A percentile compares a stretch with the other conserved stretches of the same genome.
These are phyloP conservation scores for Penicillium sp. DNA, from an alignment of 2,329 filamentous ascomycete species.

Conservation along the genomic window DNA sequence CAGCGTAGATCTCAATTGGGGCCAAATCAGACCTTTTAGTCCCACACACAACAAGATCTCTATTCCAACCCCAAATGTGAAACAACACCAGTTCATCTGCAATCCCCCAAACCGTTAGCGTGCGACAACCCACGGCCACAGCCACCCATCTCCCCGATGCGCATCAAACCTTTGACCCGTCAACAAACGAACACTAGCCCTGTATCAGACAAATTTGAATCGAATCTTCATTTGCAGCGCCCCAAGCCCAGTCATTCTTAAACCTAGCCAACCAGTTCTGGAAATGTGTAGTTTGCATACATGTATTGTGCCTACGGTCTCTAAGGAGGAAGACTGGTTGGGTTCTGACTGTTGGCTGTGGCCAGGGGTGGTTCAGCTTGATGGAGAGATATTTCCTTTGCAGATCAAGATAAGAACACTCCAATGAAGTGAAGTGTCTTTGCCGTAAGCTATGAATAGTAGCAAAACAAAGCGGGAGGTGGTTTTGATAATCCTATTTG, in stretches of 20 bases:
- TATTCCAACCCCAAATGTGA: background rate
- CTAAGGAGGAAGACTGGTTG: background rate
- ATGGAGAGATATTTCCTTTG: background rate
- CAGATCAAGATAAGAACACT: background rate
- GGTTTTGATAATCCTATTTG: background rate
- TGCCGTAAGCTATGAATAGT: background rate
- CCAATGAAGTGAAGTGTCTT: background rate
- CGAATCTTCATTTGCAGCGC: slow-evolving; percentile 14
- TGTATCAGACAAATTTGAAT: slow-evolving; percentile 13
- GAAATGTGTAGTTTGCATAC: background rate
- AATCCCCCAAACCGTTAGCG: slow-evolving; percentile 23
- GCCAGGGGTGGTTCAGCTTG: slow-evolving; percentile 1
- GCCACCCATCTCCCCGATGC: slow-evolving; percentile 1
- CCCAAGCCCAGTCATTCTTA: background rate
- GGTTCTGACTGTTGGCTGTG: background rate
- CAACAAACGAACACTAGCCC: background rate
- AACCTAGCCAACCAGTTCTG: slow-evolving; percentile 5
- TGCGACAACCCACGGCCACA: slow-evolving; percentile 17
- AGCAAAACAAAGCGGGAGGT: background rate
- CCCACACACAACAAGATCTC: slow-evolving; percentile 2
- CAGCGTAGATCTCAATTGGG: slow-evolving; percentile 1
- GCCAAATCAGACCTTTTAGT: slow-evolving; percentile 1
- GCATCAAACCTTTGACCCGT: background rate
- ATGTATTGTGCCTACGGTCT: background rate
- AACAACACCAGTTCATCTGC: background rate